Conservation (phyloP, 768 basidiomycete species). For the Tricholoma matsutake region DNA sequence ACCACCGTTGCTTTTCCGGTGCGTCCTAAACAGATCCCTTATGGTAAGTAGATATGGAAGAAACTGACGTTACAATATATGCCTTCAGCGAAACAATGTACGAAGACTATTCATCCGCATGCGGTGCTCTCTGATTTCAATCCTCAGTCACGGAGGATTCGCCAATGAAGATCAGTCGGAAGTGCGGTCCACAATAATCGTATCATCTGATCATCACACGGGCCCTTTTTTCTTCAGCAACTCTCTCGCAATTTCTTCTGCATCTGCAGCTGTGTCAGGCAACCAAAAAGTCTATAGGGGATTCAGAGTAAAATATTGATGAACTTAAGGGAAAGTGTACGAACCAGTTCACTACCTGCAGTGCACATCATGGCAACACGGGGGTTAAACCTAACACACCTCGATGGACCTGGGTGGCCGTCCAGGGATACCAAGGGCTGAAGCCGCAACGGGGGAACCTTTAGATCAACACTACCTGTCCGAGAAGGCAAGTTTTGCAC, state of each 20-base stretch:
- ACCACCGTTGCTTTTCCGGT: no score
- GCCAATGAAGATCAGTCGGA: not conserved
- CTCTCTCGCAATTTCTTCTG: slow-evolving; percentile 69
- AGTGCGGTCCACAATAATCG: not conserved
- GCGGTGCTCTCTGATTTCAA: not conserved
- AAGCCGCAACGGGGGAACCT: slow-evolving; percentile 46
- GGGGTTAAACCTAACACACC: slow-evolving; percentile 91
- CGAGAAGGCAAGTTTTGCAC: slow-evolving; percentile 57
- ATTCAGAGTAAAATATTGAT: slow-evolving; percentile 2
- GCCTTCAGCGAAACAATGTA: not conserved
- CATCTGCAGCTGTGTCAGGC: slow-evolving; percentile 59
- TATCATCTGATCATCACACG: not conserved
- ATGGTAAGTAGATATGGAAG: not conserved
- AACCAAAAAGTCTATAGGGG: slow-evolving; percentile 41
- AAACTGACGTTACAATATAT: not conserved
- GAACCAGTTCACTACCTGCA: slow-evolving; percentile 81
- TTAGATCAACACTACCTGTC: slow-evolving; percentile 52
- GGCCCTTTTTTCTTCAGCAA: slow-evolving; percentile 53
- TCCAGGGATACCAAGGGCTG: slow-evolving; percentile 49
- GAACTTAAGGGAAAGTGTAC: slow-evolving; percentile 18
- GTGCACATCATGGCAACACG: slow-evolving; percentile 84
- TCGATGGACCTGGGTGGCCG: slow-evolving; percentile 78
- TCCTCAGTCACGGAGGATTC: not conserved
- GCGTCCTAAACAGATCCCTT: not conserved
- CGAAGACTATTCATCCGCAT: not conserved